Percentiles rank a stretch among this genome's conserved stretches.
Conservation (phyloP, 805 yeast genomes). For the Cyberlindnera meyerae region DNA sequence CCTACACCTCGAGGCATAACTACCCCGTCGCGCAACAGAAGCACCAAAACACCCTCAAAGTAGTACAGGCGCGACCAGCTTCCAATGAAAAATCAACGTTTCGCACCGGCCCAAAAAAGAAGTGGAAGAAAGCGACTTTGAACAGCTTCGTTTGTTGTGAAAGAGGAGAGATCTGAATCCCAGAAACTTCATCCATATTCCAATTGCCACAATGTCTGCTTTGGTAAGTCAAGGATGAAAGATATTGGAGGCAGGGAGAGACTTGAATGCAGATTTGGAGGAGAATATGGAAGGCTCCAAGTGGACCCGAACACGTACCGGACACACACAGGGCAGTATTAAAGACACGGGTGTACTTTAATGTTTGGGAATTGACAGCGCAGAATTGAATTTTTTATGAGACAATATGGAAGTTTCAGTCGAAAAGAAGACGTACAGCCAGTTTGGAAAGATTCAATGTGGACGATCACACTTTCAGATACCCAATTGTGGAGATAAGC, state of each 20-base stretch:
- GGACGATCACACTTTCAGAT: no score
- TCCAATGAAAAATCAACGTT: constrained; percentile 18
- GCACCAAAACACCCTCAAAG: neutral
- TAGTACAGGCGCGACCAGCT: no score
- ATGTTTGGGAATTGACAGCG: neutral
- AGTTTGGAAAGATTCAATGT: neutral
- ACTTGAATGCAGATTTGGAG: no score
- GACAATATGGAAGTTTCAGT: neutral
- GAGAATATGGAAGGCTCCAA: no score
- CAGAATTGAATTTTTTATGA: neutral
- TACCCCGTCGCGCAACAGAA: neutral
- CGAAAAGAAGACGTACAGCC: neutral
- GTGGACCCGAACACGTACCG: no score
- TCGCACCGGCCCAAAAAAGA: constrained; percentile 7
- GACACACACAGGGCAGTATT: no score
- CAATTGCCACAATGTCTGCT: constrained; percentile 17
- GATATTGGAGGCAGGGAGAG: no score
- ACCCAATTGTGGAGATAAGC: neutral
- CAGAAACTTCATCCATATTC: constrained; percentile 8
- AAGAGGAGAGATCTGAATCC: neutral
- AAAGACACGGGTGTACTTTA: no score
- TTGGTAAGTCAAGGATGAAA: constrained; percentile 20
- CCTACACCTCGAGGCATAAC: neutral
- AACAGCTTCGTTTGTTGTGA: neutral
- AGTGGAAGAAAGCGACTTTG: constrained; percentile 2